These are phyloP conservation scores for Achlya hypogyna DNA, from an alignment of 352 stramenopile genomes.

Conservation along the genomic window DNA sequence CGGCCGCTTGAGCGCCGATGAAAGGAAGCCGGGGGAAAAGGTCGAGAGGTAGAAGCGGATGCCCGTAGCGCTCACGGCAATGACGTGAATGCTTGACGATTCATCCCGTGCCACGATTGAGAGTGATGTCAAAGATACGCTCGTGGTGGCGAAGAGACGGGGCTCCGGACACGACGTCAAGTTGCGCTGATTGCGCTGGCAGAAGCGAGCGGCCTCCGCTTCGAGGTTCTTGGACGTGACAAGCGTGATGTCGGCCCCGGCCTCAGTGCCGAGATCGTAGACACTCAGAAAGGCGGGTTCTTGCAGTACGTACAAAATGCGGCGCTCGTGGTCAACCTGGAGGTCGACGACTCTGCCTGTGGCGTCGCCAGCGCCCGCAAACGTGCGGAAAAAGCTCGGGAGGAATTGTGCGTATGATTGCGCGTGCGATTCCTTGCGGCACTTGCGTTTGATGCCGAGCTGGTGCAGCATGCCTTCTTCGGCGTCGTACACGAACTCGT, in stretches of 20 bases:
- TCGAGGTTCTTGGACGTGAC: constrained; percentile 64
- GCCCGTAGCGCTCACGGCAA: constrained; percentile 88
- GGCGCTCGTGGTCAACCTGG: constrained; percentile 76
- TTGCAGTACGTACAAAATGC: constrained; percentile 89
- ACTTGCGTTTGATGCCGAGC: constrained; percentile 57
- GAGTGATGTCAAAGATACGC: constrained; percentile 65
- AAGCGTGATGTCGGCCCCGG: constrained; percentile 43
- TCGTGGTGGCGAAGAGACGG: constrained; percentile 53
- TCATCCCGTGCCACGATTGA: constrained; percentile 54
- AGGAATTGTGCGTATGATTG: constrained; percentile 73
- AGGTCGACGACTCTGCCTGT: constrained; percentile 82
- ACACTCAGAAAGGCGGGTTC: constrained; percentile 64
- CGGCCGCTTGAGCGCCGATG: constrained; percentile 39
- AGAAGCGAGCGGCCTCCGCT: constrained; percentile 64
- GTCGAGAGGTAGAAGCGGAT: constrained; percentile 91
- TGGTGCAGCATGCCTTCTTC: constrained; percentile 32
- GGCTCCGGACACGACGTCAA: constrained; percentile 76
- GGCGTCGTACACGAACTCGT: constrained; percentile 84
- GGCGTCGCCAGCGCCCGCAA: constrained; percentile 64
- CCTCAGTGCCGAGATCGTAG: constrained; percentile 49
- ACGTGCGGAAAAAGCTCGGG: constrained; percentile 53
- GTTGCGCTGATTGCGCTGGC: constrained; percentile 69
- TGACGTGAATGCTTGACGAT: constrained; percentile 82
- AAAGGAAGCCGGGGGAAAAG: constrained; percentile 53
- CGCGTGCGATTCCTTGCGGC: constrained; percentile 89